Percentiles rank a stretch among this genome's conserved stretches.
Conservation (phyloP, 164 flowering plant species). For the Aristolochia fimbriata region DNA sequence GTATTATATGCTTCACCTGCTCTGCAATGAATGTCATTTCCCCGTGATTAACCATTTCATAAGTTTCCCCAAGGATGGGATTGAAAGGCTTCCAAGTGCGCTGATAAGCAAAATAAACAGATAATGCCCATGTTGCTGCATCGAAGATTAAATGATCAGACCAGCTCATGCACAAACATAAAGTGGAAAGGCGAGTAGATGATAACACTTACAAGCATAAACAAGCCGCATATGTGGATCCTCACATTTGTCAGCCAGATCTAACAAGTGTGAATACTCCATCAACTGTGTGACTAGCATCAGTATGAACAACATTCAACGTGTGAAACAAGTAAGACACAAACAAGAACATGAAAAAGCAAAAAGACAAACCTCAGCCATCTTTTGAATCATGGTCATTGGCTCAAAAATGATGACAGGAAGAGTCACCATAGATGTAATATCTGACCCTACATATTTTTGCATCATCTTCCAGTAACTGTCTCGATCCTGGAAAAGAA, state of each 20-base stretch:
- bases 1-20: conserved; percentile 32
- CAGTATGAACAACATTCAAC: background rate
- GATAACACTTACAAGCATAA: conserved; percentile 52
- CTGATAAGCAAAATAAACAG: conserved; percentile 72
- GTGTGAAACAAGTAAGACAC: background rate
- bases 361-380: conserved; percentile 65
- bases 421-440: conserved; percentile 87
- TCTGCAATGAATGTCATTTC: conserved; percentile 68
- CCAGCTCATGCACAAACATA: background rate
- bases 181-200: background rate
- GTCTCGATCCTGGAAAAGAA: conserved; percentile 53
- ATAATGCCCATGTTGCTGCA: conserved; percentile 82
- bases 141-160: background rate
- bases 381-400: conserved; percentile 82
- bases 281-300: conserved; percentile 42
- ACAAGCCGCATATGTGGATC: conserved; percentile 89
- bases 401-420: conserved; percentile 88
- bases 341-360: background rate
- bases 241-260: conserved; percentile 78
- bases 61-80: conserved; percentile 88
- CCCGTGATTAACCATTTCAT: conserved; percentile 68
- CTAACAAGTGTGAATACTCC: conserved; percentile 83
- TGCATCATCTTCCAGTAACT: conserved; percentile 88
- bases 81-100: conserved; percentile 90
- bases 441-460: conserved; percentile 74